Base-by-base conservation (phyloP, 306 rosid genomes). In the Cicer pinnatifidum region DNA sequence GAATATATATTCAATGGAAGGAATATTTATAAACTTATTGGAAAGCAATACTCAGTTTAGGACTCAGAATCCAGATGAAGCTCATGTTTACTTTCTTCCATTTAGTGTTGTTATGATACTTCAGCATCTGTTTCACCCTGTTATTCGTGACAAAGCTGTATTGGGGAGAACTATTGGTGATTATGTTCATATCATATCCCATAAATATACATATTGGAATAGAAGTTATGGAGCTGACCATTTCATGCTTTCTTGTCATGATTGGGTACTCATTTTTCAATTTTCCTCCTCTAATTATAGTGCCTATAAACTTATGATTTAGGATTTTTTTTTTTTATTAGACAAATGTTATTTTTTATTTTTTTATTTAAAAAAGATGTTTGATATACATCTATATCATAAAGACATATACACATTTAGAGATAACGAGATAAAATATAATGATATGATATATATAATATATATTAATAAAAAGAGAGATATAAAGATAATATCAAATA, bases 191-290 rank as follows among this genome's bases (percentile, higher is more conserved):
- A 82, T 53, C 19, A 67, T 88, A 48, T 86, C 92, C 15, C 72
- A 84, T 46, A 86, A 74, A 66, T 88, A 88, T 52, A 68, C 80
- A 1, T 84, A 47, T 64, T 86, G 93, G 90, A 88, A 88, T 67
- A 82, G 86, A 84, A 88, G 93, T 67, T 63, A 69, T 79, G 89
- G 93, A 38, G 93, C 93, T 71, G 93, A 86, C 47, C 90, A 86
- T 76, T 85, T 86, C 86, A 83, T 86, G 87, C 89, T 84, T 53
- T 86, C 93, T 52, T 84, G 90, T 56, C 90, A 88, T 76, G 89
- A 88, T 20, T 88, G 90, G 90, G 93, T 88, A 86, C 5, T 47
- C 65, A n/a, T 66, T 69, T 48, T 39, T 16, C 16, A 45, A 13
- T 46, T 9, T 59, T 28, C 8, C 5, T 13, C 9, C 23, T n/a